Evolutionary conservation across 2,329 filamentous ascomycete genomes (phyloP).

Genomic region (Lomentospora prolificans): DNA sequence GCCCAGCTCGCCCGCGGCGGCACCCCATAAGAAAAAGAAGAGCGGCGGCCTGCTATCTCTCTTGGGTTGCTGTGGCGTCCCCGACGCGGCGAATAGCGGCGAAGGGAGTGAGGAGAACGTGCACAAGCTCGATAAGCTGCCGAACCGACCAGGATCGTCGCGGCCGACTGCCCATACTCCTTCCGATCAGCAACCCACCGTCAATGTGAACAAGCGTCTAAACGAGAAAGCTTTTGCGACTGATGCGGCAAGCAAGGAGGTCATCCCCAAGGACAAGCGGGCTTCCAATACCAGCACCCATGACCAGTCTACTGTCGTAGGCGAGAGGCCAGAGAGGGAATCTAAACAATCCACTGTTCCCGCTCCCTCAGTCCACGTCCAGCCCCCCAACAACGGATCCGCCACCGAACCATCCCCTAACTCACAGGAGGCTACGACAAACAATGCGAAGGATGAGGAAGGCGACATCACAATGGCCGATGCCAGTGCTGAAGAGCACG

Average conservation of each 20-base stretch:
- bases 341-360: conserved; percentile 32
- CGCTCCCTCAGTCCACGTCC: conserved; percentile 21
- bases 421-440: background rate
- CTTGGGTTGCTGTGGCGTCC: conserved; percentile 57
- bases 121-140: conserved; percentile 49
- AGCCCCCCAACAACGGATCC: conserved; percentile 26
- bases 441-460: conserved; percentile 28
- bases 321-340: conserved; percentile 26
- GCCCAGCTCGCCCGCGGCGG: conserved; percentile 38
- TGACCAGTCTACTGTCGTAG: conserved; percentile 32
- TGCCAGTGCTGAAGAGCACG: conserved; percentile 36
- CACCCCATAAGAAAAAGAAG: conserved; percentile 43
- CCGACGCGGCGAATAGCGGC: conserved; percentile 46
- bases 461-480: conserved; percentile 62
- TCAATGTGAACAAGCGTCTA: conserved; percentile 27
- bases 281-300: conserved; percentile 35
- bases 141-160: conserved; percentile 42
- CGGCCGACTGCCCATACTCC: conserved; percentile 43
- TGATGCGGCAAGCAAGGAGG: conserved; percentile 20
- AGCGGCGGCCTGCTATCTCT: conserved; percentile 47
- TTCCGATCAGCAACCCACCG: conserved; percentile 35
- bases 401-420: background rate
- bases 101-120: conserved; percentile 43
- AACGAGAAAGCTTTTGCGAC: conserved; percentile 39
- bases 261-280: conserved; percentile 32